Conservation (phyloP, 768 basidiomycete species). For the Boletus reticulatus region DNA sequence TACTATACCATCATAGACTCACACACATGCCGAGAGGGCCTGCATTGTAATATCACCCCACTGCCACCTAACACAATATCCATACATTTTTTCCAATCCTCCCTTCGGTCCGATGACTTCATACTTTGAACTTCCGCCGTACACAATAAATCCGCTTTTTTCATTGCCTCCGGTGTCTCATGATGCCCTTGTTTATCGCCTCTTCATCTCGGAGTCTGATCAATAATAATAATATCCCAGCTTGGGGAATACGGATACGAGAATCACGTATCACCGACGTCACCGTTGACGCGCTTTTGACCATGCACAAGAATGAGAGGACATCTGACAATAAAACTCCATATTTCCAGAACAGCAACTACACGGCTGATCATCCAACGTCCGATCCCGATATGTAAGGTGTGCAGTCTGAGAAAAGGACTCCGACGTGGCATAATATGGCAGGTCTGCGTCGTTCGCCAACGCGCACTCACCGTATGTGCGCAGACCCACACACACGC, state of each 20-base stretch:
- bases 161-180: not conserved
- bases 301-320: too few species aligned
- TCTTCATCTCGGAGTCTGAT: conserved; percentile 29
- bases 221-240: not conserved
- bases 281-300: not conserved
- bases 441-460: not conserved
- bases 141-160: not conserved
- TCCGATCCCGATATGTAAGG: conserved; percentile 19
- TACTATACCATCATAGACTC: conserved; percentile 23
- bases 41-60: conserved; percentile 30
- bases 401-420: not conserved
- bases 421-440: not conserved
- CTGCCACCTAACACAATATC: not conserved
- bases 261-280: not conserved
- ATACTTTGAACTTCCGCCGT: conserved; percentile 17
- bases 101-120: conserved; percentile 28
- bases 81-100: conserved; percentile 3
- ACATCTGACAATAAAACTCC: too few species aligned
- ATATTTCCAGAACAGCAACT: conserved; percentile 1
- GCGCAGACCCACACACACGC: too few species aligned
- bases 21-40: conserved; percentile 16
- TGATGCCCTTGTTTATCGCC: not conserved
- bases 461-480: too few species aligned
- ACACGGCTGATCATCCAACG: conserved; percentile 13
- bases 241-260: conserved; percentile 17